Evolutionary conservation across 148 eudicot genomes (phyloP).

Genomic region (Euryodendron excelsum): DNA sequence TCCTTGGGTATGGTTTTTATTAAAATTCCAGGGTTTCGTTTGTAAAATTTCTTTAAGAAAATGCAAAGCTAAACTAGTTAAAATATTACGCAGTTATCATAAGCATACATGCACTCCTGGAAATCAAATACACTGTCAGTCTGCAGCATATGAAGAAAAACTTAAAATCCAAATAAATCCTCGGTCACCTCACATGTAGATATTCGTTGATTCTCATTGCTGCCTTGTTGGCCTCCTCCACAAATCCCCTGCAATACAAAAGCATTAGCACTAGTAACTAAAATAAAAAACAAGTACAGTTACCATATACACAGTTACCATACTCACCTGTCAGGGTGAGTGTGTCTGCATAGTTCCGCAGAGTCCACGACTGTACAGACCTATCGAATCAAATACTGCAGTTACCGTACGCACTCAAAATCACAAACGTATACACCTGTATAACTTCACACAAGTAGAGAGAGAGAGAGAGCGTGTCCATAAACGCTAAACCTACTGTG

Average conservation of each 20-base stretch:
- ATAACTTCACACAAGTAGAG: not conserved
- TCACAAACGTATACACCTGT: not conserved
- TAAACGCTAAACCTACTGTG: constrained; percentile 46
- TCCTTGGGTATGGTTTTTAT: not conserved
- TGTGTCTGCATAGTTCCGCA: constrained; percentile 82
- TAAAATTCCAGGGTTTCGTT: not conserved
- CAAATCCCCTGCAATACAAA: constrained; percentile 56
- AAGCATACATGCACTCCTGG: not conserved
- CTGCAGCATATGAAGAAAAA: constrained; percentile 1
- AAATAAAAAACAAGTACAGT: not conserved
- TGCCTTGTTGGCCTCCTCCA: constrained; percentile 74
- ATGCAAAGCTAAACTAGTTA: not conserved
- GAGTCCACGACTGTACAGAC: constrained; percentile 90
- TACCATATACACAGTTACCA: not conserved
- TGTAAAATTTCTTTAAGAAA: not conserved
- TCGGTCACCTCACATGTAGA: constrained; percentile 97
- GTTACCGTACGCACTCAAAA: not conserved
- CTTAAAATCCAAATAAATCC: constrained; percentile 20
- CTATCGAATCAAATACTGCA: constrained; percentile 29
- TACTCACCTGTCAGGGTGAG: constrained; percentile 85
- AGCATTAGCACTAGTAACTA: not conserved
- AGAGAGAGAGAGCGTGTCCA: not conserved
- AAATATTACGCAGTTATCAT: not conserved
- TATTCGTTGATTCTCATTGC: constrained; percentile 79
- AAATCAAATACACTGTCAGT: not conserved